Base-by-base conservation (phyloP, 345 rosid genomes). In the Linum tenue region DNA sequence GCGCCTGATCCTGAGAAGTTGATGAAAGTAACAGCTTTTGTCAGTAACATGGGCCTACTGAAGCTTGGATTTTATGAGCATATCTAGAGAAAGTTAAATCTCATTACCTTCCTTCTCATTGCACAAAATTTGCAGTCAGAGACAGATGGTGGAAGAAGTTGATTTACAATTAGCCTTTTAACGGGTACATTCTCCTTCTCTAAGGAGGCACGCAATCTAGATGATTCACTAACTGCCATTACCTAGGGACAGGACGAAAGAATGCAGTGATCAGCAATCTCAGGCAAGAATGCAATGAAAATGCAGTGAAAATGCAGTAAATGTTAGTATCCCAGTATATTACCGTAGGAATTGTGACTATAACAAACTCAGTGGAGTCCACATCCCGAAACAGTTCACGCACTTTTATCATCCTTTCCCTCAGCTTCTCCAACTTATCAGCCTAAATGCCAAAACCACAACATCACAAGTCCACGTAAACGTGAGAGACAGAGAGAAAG, bases 331-430 rank as follows among this genome's bases (percentile, higher is more conserved):
- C n/a, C n/a, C n/a, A 22, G 31, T 22, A 22, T 22, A 22, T 73
- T 86, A 94, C 97, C 79, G 96, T 84, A 37, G 99, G 99, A 68
- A 90, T 94, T 65, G 99, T 94, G 39, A 94, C 95, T 64, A 94
- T 88, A 66, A 94, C 91, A 57, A 94, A 94, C 67, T 94, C 97
- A 7, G 99, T 94, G 39, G 99, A 83, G 60, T 94, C 89, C 4
- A 83, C 75, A 78, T 90, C 89, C 63, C 87, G 96, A 37, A 94
- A 94, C 69, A 94, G 99, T 62, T 94, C 99, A 3, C 96, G 83
- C 67, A 94, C 99, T 90, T 94, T 90, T 65, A 94, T 69, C 99
- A 94, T 94, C 77, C 96, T 90, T 61, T 94, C 95, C 80, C 99
- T 83, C 39, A 94, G 77, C 38, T 57, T 63, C 85, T 94, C 96